Evolutionary conservation across 1,284 basidiomycete species (phyloP).

Genomic region (Boletus albobrunnescens): DNA sequence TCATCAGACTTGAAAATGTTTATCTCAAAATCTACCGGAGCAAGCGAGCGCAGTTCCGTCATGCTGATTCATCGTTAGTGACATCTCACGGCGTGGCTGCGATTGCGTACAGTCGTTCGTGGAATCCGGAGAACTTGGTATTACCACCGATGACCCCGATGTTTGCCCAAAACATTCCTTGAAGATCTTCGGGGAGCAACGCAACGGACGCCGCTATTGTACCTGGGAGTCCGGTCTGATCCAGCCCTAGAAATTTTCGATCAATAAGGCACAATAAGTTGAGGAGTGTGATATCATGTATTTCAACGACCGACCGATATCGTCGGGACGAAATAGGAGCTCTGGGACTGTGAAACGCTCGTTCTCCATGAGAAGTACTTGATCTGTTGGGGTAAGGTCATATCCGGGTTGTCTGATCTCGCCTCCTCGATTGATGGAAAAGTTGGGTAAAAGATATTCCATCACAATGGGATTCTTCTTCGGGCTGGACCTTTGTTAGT

Average conservation of each 20-base stretch:
- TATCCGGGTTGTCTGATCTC: constrained; percentile 58
- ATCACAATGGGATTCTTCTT: constrained; percentile 69
- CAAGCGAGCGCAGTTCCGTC: constrained; percentile 72
- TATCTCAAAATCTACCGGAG: constrained; percentile 74
- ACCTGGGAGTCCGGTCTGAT: constrained; percentile 75
- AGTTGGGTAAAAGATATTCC: constrained; percentile 88
- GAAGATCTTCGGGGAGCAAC: constrained; percentile 70
- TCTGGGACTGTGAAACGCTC: constrained; percentile 90
- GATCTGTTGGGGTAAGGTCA: constrained; percentile 58
- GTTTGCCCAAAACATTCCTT: constrained; percentile 91
- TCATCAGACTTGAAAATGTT: constrained; percentile 66
- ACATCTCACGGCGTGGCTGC: constrained; percentile 9
- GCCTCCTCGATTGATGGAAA: constrained; percentile 68
- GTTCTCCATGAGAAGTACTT: constrained; percentile 82
- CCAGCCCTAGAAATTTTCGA: constrained; percentile 53
- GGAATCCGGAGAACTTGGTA: constrained; percentile 71
- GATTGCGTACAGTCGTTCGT: constrained; percentile 63
- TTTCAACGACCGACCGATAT: constrained; percentile 63
- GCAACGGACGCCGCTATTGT: constrained; percentile 75
- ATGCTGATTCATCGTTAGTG: constrained; percentile 38
- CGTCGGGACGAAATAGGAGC: constrained; percentile 81
- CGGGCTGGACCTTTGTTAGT: constrained; percentile 40
- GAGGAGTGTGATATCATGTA: constrained; percentile 7
- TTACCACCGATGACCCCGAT: constrained; percentile 87
- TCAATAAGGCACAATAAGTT: constrained; percentile 4